Base-by-base conservation (phyloP, 257 asterid species). In the Coffea eugenioides region DNA sequence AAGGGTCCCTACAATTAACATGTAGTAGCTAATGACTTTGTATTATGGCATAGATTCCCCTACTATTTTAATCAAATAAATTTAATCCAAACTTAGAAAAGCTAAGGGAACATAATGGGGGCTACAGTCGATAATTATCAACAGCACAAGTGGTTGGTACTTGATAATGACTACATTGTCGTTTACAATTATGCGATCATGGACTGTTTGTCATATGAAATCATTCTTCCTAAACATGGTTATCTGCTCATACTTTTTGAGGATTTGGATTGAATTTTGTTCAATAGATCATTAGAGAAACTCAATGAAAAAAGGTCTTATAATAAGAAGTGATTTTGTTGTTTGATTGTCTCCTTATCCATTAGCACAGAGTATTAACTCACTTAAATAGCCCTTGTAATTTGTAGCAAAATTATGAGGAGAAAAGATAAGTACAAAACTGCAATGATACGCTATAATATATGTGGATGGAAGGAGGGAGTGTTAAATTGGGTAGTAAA, bases 141-240 rank as follows among this genome's bases (percentile, higher is more conserved):
- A 66, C 66, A 27, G 64, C 65, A 79, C 72, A 71, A 45, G 66
- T 79, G 21, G 57, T 69, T 51, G 39, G 45, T 5, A 20, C 8
- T 27, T 61, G 65, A 71, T 79, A 79, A 57, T 79, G 77, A 71
- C 51, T n/a, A 6, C 31, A 0, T 59, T 71, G 72, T 79, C 64
- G 46, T 79, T 45, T 59, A 77, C 68, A 8, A 62, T 10, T 21
- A 18, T 5, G 34, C 41, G 27, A 69, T n/a, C 6, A 21, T 57
- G 36, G 36, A 56, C 69, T 39, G 39, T 41, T 75, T 75, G 64
- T 49, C 76, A 49, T 49, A 7, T 9, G 6, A 72, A 51, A 49
- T 15, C 76, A 72, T 16, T 16, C n/a, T 72, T 13, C 45, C 7
- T 6, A 43, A 48, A 71, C 75, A 45, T 71, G 5, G 59, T 71